Evolutionary conservation across 1,284 basidiomycete genomes (phyloP).

Genomic region (Papiliotrema nemorosa): DNA sequence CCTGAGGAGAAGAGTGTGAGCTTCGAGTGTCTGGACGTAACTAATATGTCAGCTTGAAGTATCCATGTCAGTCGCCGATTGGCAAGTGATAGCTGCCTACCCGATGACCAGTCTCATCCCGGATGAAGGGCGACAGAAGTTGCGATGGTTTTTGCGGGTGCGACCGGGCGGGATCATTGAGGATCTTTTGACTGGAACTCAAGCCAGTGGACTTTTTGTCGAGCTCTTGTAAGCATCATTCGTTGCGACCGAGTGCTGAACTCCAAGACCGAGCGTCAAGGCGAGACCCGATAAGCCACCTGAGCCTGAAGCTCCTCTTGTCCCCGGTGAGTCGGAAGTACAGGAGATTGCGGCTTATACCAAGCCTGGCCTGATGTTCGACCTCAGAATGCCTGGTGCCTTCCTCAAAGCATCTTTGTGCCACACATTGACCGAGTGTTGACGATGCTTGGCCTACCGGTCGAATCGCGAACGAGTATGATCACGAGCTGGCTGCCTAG

Average conservation of each 20-base stretch:
- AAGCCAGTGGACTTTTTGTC: conserved; percentile 34
- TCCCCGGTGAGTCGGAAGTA: conserved; percentile 35
- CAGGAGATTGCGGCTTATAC: neutral
- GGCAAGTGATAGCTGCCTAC: conserved; percentile 41
- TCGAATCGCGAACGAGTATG: conserved; percentile 37
- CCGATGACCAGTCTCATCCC: conserved; percentile 32
- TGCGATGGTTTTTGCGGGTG: conserved; percentile 44
- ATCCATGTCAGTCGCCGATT: conserved; percentile 34
- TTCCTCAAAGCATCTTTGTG: conserved; percentile 38
- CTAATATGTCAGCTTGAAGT: conserved; percentile 33
- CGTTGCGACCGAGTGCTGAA: neutral
- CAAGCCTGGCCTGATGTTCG: conserved; percentile 42
- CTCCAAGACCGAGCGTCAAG: conserved; percentile 18
- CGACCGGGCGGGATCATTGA: conserved; percentile 35
- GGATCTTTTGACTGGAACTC: conserved; percentile 39
- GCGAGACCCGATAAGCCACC: conserved; percentile 15
- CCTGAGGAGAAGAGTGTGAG: conserved; percentile 37
- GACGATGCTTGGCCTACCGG: conserved; percentile 32
- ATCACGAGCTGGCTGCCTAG: conserved; percentile 44
- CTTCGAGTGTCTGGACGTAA: conserved; percentile 3
- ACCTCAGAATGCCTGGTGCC: conserved; percentile 34
- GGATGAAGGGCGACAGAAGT: conserved; percentile 22
- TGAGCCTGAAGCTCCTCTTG: conserved; percentile 28
- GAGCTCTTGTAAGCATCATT: conserved; percentile 33
- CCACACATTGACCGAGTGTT: conserved; percentile 44